Evolutionary conservation across 1,284 basidiomycete genomes (phyloP), one percentile per base, ranked within the genome.

Genomic region (Irpex rosettiformis): DNA sequence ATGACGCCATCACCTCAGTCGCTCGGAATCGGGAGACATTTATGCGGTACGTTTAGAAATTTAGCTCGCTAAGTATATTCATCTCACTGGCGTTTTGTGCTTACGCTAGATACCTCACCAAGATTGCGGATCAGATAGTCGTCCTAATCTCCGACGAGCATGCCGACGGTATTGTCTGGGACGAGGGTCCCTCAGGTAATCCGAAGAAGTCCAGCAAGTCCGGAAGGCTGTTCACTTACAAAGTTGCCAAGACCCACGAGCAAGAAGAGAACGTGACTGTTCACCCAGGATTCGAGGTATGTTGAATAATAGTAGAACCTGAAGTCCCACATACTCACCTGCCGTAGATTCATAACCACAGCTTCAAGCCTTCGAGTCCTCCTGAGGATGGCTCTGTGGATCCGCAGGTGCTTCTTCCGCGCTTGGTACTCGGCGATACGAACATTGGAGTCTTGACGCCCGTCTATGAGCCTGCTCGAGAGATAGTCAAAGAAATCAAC

Each of bases 21-120:
- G 65, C 72, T 24, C 73, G 79, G 1, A 86, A 85, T 66, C 73
- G 84, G 10, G 70, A 82, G 4, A 85, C 82, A 0, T 86, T 87
- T 63, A 84, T 87, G 80, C 69, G 84, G 85, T 83, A 57, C 29
- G 56, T 21, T 11, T 4, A 3, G 49, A 18, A 13, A 6, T 10
- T 27, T 22, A n/a, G 37, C 45, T 13, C 10, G 30, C 18, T n/a
- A n/a, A 51, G 33, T 55, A 8, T 10, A 1, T n/a, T 40, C 21
- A 28, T 27, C 54, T 28, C n/a, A 57, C 54, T 18, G 4, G 7
- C 18, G 21, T 8, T 29, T 25, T 30, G 29, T 51, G 48, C 1
- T 7, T 27, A 47, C 56, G 62, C 52, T 52, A 84, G 83, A 51
- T 86, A 85, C 62, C 74, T 85, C 11, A 81, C 76, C 4, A 83